Conservation (phyloP, 2,329 filamentous ascomycete genomes). For the Metarhizium humberi region DNA sequence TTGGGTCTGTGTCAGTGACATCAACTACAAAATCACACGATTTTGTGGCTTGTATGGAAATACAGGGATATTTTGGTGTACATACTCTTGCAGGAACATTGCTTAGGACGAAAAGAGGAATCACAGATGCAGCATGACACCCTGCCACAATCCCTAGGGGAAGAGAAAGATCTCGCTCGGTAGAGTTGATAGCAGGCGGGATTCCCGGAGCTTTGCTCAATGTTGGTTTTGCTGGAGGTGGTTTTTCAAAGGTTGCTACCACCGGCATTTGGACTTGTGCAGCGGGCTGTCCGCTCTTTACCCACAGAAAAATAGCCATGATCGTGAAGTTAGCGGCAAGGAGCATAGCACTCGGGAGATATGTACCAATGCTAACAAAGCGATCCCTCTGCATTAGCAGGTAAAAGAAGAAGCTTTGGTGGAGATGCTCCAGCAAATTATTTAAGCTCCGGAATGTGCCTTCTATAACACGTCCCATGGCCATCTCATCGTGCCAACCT, state of each 20-base stretch:
- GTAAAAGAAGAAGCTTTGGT: constrained; percentile 99
- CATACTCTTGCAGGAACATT: constrained; percentile 57
- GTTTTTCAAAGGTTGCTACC: background rate
- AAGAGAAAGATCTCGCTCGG: constrained; percentile 59
- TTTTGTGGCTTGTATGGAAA: background rate
- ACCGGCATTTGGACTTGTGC: background rate
- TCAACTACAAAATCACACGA: background rate
- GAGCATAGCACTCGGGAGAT: constrained; percentile 95
- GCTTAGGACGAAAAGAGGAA: constrained; percentile 85
- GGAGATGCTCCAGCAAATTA: constrained; percentile 90
- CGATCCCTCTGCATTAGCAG: constrained; percentile 82
- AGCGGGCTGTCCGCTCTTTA: constrained; percentile 62
- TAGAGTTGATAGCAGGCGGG: constrained; percentile 14
- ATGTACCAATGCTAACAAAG: constrained; percentile 97
- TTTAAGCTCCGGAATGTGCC: constrained; percentile 89
- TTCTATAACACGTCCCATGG: constrained; percentile 80
- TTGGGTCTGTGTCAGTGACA: background rate
- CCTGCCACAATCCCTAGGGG: constrained; percentile 64
- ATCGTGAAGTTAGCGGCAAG: constrained; percentile 92
- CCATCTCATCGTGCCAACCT: constrained; percentile 98
- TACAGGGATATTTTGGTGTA: background rate
- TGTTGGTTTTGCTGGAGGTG: constrained; percentile 22
- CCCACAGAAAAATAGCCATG: constrained; percentile 90
- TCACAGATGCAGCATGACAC: constrained; percentile 65
- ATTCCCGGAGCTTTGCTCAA: background rate